phyloP scores from a whole-genome alignment of 2,329 filamentous ascomycete genomes.

The Hymenoscyphus salicellus region DNA sequence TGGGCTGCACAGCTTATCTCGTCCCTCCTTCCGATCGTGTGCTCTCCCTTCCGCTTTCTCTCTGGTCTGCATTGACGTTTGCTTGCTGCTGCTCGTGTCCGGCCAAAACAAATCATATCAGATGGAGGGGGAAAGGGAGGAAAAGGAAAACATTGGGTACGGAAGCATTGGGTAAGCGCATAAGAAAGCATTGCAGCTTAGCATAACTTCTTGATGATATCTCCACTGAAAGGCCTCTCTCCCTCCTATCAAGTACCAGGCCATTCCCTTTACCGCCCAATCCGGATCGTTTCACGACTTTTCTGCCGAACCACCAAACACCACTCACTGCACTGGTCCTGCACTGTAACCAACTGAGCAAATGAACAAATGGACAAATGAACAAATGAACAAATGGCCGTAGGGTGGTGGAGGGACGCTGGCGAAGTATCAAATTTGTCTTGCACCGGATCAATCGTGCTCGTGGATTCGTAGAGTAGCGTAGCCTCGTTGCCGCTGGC shows the following conservation, averaged over 20 bases:
- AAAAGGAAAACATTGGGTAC: neutral
- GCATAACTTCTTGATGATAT: neutral
- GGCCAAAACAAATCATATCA: neutral
- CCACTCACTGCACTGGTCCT: slow-evolving; percentile 3
- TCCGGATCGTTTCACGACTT: neutral
- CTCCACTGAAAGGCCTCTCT: neutral
- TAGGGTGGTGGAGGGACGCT: neutral
- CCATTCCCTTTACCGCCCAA: neutral
- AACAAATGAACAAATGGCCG: neutral
- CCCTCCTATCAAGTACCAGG: slow-evolving; percentile 1
- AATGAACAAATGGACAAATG: no score
- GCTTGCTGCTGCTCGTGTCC: neutral
- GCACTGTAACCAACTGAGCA: neutral
- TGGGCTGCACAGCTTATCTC: no score
- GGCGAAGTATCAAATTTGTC: neutral
- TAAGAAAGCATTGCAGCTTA: neutral
- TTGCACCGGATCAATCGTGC: neutral
- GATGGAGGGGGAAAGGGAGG: neutral
- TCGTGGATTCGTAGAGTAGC: neutral
- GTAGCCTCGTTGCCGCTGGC: neutral
- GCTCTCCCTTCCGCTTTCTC: neutral
- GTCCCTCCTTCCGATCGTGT: neutral
- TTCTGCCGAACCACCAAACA: neutral
- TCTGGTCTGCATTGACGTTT: neutral
- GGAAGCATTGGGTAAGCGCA: neutral